A percentile compares a stretch with the other conserved stretches of the same genome.
These are phyloP conservation scores for Aureobasidium lini DNA, from an alignment of 2,329 filamentous ascomycete species.

Conservation along the genomic window DNA sequence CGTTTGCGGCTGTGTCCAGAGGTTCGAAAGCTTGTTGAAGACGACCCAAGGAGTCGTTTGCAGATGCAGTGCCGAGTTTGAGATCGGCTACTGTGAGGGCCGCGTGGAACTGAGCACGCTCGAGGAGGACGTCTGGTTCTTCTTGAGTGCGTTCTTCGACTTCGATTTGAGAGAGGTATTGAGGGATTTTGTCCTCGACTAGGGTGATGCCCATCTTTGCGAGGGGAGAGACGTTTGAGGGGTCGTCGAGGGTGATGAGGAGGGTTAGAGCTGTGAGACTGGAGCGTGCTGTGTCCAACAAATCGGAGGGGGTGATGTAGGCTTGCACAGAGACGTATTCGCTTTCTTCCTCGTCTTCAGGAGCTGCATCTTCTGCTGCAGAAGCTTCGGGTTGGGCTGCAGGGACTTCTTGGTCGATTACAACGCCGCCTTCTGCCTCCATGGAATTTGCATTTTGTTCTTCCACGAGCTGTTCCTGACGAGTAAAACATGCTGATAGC, in stretches of 20 bases:
- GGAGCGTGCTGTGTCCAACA: slow-evolving; percentile 61
- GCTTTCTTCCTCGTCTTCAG: slow-evolving; percentile 47
- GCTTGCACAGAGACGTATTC: slow-evolving; percentile 62
- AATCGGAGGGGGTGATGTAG: slow-evolving; percentile 54
- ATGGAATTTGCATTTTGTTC: slow-evolving; percentile 28
- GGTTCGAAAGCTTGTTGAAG: slow-evolving; percentile 28
- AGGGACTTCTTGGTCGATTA: slow-evolving; percentile 24
- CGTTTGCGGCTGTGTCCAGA: slow-evolving; percentile 31
- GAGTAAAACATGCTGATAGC: slow-evolving; percentile 44
- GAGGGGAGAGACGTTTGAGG: slow-evolving; percentile 41
- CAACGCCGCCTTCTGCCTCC: slow-evolving; percentile 15
- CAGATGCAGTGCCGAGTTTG: slow-evolving; percentile 41
- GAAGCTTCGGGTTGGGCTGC: slow-evolving; percentile 21
- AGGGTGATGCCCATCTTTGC: slow-evolving; percentile 53
- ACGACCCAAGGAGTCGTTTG: slow-evolving; percentile 45
- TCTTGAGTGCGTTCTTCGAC: slow-evolving; percentile 18
- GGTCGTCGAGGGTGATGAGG: slow-evolving; percentile 43
- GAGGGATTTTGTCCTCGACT: slow-evolving; percentile 45
- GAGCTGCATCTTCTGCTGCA: slow-evolving; percentile 20
- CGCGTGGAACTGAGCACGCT: slow-evolving; percentile 49
- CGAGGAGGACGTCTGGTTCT: slow-evolving; percentile 33
- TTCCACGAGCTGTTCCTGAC: slow-evolving; percentile 40
- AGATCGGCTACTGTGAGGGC: slow-evolving; percentile 52
- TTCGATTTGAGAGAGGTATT: slow-evolving; percentile 39
- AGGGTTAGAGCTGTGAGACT: slow-evolving; percentile 45